Evolutionary conservation across 352 stramenopile species (phyloP).

Genomic region (Phytopythium helicoides): DNA sequence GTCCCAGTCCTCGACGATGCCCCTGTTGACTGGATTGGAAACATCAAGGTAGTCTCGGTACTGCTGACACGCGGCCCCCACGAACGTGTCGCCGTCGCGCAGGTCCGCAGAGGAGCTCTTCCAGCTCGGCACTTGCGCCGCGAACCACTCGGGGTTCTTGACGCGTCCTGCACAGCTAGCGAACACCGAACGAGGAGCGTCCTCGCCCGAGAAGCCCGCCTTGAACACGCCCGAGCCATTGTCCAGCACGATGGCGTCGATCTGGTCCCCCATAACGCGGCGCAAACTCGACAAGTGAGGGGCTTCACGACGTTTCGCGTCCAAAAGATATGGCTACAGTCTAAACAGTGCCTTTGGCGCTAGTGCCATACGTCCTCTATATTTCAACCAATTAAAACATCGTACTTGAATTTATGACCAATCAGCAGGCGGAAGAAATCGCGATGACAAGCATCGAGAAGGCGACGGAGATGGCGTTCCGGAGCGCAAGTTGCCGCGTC

Average conservation of each 20-base stretch:
- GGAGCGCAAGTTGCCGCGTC: slow-evolving; percentile 33
- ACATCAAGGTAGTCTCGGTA: slow-evolving; percentile 69
- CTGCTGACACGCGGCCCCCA: slow-evolving; percentile 57
- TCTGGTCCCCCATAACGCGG: slow-evolving; percentile 11
- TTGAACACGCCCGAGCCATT: slow-evolving; percentile 84
- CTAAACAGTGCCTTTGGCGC: not conserved
- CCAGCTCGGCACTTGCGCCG: slow-evolving; percentile 48
- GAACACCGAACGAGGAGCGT: slow-evolving; percentile 77
- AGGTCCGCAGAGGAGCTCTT: slow-evolving; percentile 44
- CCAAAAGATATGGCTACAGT: not conserved
- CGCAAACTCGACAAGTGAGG: not conserved
- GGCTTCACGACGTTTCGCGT: slow-evolving; percentile 26
- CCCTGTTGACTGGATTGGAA: slow-evolving; percentile 71
- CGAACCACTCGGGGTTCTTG: slow-evolving; percentile 84
- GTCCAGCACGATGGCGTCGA: slow-evolving; percentile 85
- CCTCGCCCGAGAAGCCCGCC: slow-evolving; percentile 82
- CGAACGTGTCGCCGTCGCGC: slow-evolving; percentile 72
- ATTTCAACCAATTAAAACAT: slow-evolving; percentile 11
- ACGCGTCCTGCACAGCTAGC: slow-evolving; percentile 56
- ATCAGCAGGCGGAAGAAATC: slow-evolving; percentile 6
- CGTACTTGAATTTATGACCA: slow-evolving; percentile 14
- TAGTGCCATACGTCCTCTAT: not conserved
- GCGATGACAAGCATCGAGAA: not conserved
- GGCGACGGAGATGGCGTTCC: slow-evolving; percentile 12
- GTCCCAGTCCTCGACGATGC: slow-evolving; percentile 83